A percentile compares a stretch with the other conserved stretches of the same genome.
Evolutionary conservation across 768 basidiomycete species (phyloP).

Genomic region (Pisolithus sp.): DNA sequence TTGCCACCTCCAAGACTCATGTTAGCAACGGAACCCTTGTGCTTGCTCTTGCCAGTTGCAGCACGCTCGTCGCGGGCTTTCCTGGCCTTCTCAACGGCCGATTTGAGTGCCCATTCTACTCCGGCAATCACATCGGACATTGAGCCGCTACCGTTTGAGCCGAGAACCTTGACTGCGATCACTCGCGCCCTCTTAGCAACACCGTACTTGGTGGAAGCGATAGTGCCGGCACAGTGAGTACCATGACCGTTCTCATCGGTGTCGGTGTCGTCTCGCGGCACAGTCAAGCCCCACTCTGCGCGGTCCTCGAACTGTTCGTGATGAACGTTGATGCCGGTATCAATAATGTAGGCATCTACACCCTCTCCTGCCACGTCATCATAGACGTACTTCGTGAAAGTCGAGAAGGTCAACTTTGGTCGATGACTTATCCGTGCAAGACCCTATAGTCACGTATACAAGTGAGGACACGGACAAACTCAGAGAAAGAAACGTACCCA

Average conservation of each 20-base stretch:
- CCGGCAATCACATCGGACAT: conserved; percentile 94
- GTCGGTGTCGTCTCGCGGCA: conserved; percentile 78
- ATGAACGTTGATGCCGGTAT: conserved; percentile 82
- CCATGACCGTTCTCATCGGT: conserved; percentile 95
- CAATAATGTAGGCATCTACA: conserved; percentile 86
- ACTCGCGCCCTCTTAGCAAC: conserved; percentile 92
- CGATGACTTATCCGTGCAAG: conserved; percentile 94
- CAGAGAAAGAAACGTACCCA: conserved; percentile 55
- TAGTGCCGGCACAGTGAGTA: conserved; percentile 91
- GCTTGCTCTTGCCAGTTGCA: conserved; percentile 68
- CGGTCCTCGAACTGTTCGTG: conserved; percentile 89
- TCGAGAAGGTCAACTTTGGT: conserved; percentile 61
- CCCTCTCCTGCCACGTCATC: conserved; percentile 74
- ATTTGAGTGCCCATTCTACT: conserved; percentile 68
- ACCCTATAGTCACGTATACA: conserved; percentile 47
- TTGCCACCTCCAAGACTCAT: conserved; percentile 98
- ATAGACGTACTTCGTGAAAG: conserved; percentile 80
- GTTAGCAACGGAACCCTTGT: conserved; percentile 95
- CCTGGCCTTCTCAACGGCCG: conserved; percentile 48
- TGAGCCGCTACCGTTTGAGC: conserved; percentile 88
- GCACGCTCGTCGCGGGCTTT: conserved; percentile 59
- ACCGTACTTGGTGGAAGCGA: conserved; percentile 89
- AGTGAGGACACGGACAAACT: conserved; percentile 8
- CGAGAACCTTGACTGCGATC: conserved; percentile 88
- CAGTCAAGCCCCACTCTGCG: conserved; percentile 89